These are phyloP conservation scores for Lanmaoa pseudosensibilis DNA, from an alignment of 768 basidiomycete genomes.

Conservation along the genomic window DNA sequence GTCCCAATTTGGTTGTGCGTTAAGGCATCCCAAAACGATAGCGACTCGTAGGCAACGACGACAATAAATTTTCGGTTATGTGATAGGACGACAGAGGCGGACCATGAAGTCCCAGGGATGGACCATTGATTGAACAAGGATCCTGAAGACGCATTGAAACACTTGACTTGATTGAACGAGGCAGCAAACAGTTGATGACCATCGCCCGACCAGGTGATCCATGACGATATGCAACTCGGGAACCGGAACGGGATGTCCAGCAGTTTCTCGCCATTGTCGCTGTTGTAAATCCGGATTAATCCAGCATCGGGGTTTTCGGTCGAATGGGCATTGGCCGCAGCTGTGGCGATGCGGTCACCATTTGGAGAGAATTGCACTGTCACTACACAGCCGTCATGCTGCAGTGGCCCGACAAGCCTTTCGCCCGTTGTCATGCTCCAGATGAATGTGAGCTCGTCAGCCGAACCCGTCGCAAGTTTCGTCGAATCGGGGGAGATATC, in stretches of 20 bases:
- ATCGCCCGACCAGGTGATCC: no score
- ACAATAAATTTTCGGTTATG: background rate
- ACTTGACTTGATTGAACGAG: no score
- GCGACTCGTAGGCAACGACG: fast-evolving
- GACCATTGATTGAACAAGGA: no score
- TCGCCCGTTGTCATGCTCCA: background rate
- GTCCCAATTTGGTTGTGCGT: background rate
- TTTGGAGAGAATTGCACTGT: background rate
- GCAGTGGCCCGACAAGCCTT: background rate
- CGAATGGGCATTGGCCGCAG: no score
- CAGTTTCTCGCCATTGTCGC: background rate
- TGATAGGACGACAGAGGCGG: background rate
- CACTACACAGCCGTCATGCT: background rate
- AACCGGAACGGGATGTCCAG: slow-evolving; percentile 1
- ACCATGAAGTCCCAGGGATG: no score
- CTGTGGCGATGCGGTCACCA: slow-evolving; percentile 6
- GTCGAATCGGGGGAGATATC: background rate
- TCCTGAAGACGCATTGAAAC: no score
- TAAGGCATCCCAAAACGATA: slow-evolving; percentile 2
- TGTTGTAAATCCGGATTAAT: slow-evolving; percentile 4
- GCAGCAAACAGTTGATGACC: no score
- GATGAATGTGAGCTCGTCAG: background rate
- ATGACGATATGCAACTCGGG: background rate
- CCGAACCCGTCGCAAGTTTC: background rate
- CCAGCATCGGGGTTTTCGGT: background rate